Evolutionary conservation across 352 stramenopile species (phyloP).

Genomic region (Saprolegnia diclina): DNA sequence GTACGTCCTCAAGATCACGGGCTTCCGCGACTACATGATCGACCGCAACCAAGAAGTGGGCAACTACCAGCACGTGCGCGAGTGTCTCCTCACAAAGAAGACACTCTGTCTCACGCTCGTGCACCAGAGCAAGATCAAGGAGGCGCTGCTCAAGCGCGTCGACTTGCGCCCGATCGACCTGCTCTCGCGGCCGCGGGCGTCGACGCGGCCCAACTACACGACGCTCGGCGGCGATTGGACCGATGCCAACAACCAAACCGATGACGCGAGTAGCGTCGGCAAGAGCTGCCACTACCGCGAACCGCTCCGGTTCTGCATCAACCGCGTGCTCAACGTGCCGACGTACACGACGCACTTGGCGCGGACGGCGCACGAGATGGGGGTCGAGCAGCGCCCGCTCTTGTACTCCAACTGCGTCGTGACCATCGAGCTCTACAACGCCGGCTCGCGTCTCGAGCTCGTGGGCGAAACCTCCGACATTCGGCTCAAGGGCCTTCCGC

Average conservation of each 20-base stretch:
- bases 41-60: slow-evolving; percentile 76
- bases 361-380: slow-evolving; percentile 61
- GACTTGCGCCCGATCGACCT: neutral
- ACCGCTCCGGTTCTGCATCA: slow-evolving; percentile 63
- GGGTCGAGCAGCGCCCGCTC: slow-evolving; percentile 44
- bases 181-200: neutral
- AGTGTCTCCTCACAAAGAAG: slow-evolving; percentile 80
- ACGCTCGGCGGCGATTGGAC: slow-evolving; percentile 18
- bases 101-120: slow-evolving; percentile 77
- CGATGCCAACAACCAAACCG: neutral
- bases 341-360: slow-evolving; percentile 56
- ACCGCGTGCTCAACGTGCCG: slow-evolving; percentile 76
- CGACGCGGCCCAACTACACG: neutral
- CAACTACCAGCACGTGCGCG: slow-evolving; percentile 83
- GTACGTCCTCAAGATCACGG: slow-evolving; percentile 79
- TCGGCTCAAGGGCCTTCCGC: slow-evolving; percentile 39
- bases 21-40: slow-evolving; percentile 82
- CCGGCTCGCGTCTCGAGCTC: slow-evolving; percentile 59
- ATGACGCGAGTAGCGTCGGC: neutral
- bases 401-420: slow-evolving; percentile 64
- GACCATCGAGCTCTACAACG: slow-evolving; percentile 72
- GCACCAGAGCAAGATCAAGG: slow-evolving; percentile 78
- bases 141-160: slow-evolving; percentile 68
- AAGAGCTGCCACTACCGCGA: slow-evolving; percentile 43
- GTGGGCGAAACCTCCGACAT: slow-evolving; percentile 67